Evolutionary conservation across 495 filamentous ascomycete species (phyloP), one percentile per base, ranked within the genome.

Genomic region (Xylaria intraflava): DNA sequence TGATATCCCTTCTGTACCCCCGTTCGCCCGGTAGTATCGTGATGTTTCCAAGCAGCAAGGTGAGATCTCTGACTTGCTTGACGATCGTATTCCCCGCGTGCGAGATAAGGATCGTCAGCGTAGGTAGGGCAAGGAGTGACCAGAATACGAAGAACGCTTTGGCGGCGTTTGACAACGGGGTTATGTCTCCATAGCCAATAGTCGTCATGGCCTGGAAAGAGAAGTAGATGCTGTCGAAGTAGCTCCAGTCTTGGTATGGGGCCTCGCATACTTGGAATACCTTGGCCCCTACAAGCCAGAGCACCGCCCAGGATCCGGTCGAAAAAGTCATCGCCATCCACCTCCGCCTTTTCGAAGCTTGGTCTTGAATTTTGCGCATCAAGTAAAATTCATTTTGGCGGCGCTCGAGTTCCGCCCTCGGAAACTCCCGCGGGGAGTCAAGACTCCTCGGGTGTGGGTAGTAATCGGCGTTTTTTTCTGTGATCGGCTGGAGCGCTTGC

Each of bases 71-170:
- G 48, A 95, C 74, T 1, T 69, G 70, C 53, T 84, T 85, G 38
- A 95, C 78, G 35, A 95, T 78, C 0, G 85, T 90, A 60, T 88
- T 84, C 7, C 86, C 85, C 58, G 93, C 89, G 57, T 90, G 88
- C 33, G 81, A 85, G 53, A 96, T 92, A 24, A 95, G 75, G 35
- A 93, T 83, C 0, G 90, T 95, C 62, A 90, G 79, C 2, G 85
- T 82, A 1, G 90, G 90, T 1, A 96, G 72, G 2, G 90, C 88
- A 3, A 95, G 77, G 3, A 96, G 68, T 20, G 86, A 86, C 91
- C 91, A 97, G 56, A 95, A 82, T 7, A 97, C 86, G 69, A 93
- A 95, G 62, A 94, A 92, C 0, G 86, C 69, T 61, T 83, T 87
- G 0, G 86, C 88, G 2, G 83, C 74, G 56, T 87, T 89, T 29